A percentile compares a stretch with the other conserved stretches of the same genome.
phyloP scores from a whole-genome alignment of 768 basidiomycete genomes.

The Clitopilus passeckerianus region DNA sequence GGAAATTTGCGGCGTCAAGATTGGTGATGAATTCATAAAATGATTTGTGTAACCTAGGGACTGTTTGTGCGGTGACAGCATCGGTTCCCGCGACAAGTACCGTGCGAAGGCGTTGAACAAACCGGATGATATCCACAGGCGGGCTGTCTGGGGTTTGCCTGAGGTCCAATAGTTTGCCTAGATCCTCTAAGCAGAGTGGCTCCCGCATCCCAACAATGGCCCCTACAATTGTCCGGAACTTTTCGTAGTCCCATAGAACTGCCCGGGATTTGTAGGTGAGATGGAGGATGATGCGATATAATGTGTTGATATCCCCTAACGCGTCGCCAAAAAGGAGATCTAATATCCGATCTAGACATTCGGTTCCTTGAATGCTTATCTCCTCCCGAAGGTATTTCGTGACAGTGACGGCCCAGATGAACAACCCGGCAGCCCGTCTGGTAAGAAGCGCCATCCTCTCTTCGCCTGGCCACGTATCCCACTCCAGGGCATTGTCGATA shows the following conservation, averaged over 20 bases:
- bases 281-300: slow-evolving; percentile 7
- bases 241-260: slow-evolving; percentile 9
- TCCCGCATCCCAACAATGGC: slow-evolving; percentile 7
- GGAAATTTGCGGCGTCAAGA: not conserved
- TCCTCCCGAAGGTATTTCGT: slow-evolving; percentile 6
- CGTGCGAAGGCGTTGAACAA: slow-evolving; percentile 12
- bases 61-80: slow-evolving; percentile 5
- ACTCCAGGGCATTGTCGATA: slow-evolving; percentile 1
- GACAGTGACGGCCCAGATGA: slow-evolving; percentile 15
- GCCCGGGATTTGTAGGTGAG: not conserved
- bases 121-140: slow-evolving; percentile 7
- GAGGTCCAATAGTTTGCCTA: slow-evolving; percentile 7
- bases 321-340: slow-evolving; percentile 6
- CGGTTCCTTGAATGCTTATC: slow-evolving; percentile 3
- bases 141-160: not conserved
- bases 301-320: slow-evolving; percentile 10
- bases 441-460: slow-evolving; percentile 3
- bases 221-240: slow-evolving; percentile 11
- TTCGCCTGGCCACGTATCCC: slow-evolving; percentile 9
- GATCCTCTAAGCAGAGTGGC: slow-evolving; percentile 7
- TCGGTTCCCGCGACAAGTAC: slow-evolving; percentile 10
- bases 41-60: slow-evolving; percentile 14
- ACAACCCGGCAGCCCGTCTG: slow-evolving; percentile 8
- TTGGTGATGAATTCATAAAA: slow-evolving; percentile 12
- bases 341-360: slow-evolving; percentile 5